Percentiles rank a stretch among this genome's conserved stretches.
These are phyloP conservation scores for Apiotrichum akiyoshidainum DNA, from an alignment of 1,284 basidiomycete genomes.

Conservation along the genomic window DNA sequence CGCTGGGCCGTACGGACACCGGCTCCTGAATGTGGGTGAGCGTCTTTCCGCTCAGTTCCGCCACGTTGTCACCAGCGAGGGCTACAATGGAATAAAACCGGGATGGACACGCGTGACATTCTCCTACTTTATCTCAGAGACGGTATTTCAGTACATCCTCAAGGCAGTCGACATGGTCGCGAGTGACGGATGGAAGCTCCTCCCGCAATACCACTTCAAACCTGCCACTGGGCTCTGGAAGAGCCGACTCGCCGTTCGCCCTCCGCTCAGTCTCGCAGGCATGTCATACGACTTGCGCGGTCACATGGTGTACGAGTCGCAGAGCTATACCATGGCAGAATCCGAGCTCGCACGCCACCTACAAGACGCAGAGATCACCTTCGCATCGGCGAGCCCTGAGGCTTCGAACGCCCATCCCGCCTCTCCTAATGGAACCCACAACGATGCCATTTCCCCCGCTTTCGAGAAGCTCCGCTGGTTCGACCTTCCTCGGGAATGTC, in stretches of 20 bases:
- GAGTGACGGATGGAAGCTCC: constrained; percentile 4
- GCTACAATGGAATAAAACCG: constrained; percentile 2
- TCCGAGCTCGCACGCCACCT: neutral
- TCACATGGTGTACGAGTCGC: neutral
- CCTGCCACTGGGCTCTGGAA: constrained; percentile 3
- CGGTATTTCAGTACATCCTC: constrained; percentile 8
- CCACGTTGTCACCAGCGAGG: neutral
- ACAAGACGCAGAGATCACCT: neutral
- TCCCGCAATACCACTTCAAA: constrained; percentile 11
- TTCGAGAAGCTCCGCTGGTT: constrained; percentile 1
- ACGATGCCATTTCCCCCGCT: neutral
- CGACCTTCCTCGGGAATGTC: neutral
- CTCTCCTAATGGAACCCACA: neutral
- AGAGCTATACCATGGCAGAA: neutral
- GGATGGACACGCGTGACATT: constrained; percentile 12
- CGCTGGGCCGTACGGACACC: constrained; percentile 12
- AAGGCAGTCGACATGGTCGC: constrained; percentile 6
- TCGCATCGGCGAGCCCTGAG: neutral
- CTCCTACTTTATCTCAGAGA: constrained; percentile 7
- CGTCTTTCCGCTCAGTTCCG: neutral
- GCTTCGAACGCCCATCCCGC: neutral
- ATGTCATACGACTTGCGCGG: neutral
- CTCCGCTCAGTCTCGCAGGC: neutral
- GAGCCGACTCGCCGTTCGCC: neutral
- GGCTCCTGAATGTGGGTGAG: neutral